phyloP scores from a whole-genome alignment of 495 filamentous ascomycete genomes.

The Amniculicola lignicola region DNA sequence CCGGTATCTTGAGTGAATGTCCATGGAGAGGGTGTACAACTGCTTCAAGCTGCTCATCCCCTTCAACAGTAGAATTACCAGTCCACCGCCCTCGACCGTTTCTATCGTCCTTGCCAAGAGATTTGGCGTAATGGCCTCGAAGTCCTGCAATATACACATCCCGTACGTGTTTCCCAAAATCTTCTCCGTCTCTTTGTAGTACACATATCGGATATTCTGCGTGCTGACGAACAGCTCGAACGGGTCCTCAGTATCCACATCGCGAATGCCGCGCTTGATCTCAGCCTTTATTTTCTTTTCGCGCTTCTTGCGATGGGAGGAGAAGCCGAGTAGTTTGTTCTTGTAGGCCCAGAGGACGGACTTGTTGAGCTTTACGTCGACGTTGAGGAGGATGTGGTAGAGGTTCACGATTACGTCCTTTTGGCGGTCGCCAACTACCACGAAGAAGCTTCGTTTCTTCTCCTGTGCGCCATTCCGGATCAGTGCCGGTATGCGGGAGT shows the following conservation, averaged over 20 bases:
- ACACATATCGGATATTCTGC: constrained; percentile 96
- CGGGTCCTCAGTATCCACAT: constrained; percentile 92
- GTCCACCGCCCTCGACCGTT: constrained; percentile 93
- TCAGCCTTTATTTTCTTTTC: constrained; percentile 98
- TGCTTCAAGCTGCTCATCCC: constrained; percentile 97
- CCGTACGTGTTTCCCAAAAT: constrained; percentile 98
- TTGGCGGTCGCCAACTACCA: constrained; percentile 89
- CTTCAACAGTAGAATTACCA: constrained; percentile 87
- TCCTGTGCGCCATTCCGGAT: constrained; percentile 95
- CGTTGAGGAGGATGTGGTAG: constrained; percentile 86
- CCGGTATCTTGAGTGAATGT: constrained; percentile 92
- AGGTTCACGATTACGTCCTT: constrained; percentile 97
- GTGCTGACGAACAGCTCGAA: constrained; percentile 98
- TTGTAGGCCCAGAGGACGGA: constrained; percentile 99
- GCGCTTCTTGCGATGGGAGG: constrained; percentile 91
- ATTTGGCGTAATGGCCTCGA: constrained; percentile 96
- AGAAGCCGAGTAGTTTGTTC: constrained; percentile 92
- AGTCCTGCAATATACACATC: constrained; percentile 98
- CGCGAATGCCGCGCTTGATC: constrained; percentile 90
- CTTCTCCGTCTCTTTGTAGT: constrained; percentile 99
- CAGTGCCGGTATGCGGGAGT: constrained; percentile 92
- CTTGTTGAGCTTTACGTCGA: constrained; percentile 93
- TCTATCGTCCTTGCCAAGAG: constrained; percentile 92
- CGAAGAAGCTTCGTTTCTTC: constrained; percentile 97
- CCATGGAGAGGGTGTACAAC: constrained; percentile 96